Base-by-base conservation (phyloP, 2,329 filamentous ascomycete species). In the Pyrenophora graminea region DNA sequence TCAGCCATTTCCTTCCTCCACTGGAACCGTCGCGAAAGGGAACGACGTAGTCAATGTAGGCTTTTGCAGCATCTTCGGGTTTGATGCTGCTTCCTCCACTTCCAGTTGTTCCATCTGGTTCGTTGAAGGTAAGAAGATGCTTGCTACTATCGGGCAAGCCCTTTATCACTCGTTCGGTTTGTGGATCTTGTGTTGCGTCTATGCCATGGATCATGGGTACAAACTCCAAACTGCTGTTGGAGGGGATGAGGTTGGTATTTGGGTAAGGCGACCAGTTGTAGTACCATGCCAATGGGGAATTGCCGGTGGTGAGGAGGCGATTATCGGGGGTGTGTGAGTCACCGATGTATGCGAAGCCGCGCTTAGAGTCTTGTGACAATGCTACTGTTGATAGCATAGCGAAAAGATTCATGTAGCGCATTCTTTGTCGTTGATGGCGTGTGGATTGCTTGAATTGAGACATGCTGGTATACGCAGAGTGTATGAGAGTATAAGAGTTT, bases 151-250 rank as follows among this genome's bases (percentile, higher is more conserved):
- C 74, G 18, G 89, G 80, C 31, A 87, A 76, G 1, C 62, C 58
- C 62, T 77, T 79, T 39, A 93, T 82, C 5, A 79, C 76, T 65
- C 89, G 89, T 1, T 79, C 76, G 1, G 80, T 85, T 62, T 77
- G 74, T 18, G 75, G 64, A 45, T 78, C 54, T 37, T 67, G 45
- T 15, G 64, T 72, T 25, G 62, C 71, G 3, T 76, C 56, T 8
- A 83, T 76, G 21, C 88, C 88, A 84, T 88, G 92, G 52, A 92
- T 82, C 87, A 92, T 90, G 37, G 90, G 90, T 1, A 92, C 83
- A 69, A 91, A 94, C 69, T 90, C 82, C 55, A 93, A 83, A 2
- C 62, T 68, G 72, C 62, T 68, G 72, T 75, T 0, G 75, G 63
- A 6, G 64, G 71, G 69, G 19, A 74, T 64, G 63, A 81, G 85